These are phyloP conservation scores for Paecilomyces fulvus DNA, from an alignment of 2,329 filamentous ascomycete genomes.

Conservation along the genomic window DNA sequence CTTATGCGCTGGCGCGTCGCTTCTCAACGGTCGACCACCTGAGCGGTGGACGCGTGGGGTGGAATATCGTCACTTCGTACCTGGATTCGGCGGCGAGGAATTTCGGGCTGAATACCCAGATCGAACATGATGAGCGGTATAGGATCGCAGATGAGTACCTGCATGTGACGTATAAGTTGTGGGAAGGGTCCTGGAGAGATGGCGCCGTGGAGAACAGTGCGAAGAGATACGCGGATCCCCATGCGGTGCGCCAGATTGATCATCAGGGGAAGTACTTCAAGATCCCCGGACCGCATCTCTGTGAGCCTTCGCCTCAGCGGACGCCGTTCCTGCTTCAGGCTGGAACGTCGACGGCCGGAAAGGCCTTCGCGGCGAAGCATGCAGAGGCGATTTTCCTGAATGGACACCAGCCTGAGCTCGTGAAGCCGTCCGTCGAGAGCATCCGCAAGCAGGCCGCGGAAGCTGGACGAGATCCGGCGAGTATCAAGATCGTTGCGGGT, in stretches of 20 bases:
- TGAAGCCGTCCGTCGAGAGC: conserved; percentile 33
- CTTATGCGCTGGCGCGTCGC: conserved; percentile 46
- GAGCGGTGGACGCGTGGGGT: conserved; percentile 42
- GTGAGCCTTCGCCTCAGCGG: conserved; percentile 38
- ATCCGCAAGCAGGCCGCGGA: conserved; percentile 31
- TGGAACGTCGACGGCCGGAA: conserved; percentile 39
- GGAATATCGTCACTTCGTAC: conserved; percentile 47
- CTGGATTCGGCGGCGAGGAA: conserved; percentile 42
- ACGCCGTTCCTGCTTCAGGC: conserved; percentile 43
- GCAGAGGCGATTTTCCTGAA: conserved; percentile 41
- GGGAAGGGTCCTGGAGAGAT: conserved; percentile 46
- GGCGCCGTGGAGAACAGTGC: conserved; percentile 24
- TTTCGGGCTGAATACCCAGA: conserved; percentile 37
- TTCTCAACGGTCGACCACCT: conserved; percentile 49
- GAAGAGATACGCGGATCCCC: conserved; percentile 24
- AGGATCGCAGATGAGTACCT: conserved; percentile 42
- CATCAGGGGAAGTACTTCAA: conserved; percentile 36
- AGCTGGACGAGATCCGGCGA: conserved; percentile 29
- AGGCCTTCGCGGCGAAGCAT: conserved; percentile 37
- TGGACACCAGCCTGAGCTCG: conserved; percentile 36
- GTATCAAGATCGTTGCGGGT: conserved; percentile 39
- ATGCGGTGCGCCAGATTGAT: conserved; percentile 28
- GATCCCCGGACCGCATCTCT: conserved; percentile 36
- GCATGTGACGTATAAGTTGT: conserved; percentile 40
- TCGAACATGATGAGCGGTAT: conserved; percentile 44